These are phyloP conservation scores for Flammula alnicola DNA, from an alignment of 1,284 basidiomycete species.

Conservation along the genomic window DNA sequence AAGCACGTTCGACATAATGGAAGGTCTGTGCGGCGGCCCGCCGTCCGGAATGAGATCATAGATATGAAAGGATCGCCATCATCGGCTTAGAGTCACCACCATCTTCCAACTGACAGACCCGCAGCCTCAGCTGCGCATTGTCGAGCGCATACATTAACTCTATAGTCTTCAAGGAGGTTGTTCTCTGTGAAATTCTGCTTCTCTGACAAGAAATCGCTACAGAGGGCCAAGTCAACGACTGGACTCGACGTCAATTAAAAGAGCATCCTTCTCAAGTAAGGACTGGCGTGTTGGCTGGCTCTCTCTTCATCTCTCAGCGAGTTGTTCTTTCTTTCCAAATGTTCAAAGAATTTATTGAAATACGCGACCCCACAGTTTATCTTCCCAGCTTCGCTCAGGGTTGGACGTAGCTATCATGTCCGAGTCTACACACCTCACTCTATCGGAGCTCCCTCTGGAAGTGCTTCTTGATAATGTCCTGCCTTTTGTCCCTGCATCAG, in stretches of 20 bases:
- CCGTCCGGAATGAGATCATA: constrained; percentile 2
- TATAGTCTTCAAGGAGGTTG: too few relatives aligned
- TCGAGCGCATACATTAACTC: background rate
- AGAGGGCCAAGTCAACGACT: too few relatives aligned
- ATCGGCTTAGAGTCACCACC: background rate
- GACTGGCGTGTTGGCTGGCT: too few relatives aligned
- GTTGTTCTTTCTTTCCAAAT: too few relatives aligned
- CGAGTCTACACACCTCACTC: constrained; percentile 22
- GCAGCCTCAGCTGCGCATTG: background rate
- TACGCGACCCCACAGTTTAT: background rate
- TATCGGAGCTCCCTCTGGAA: constrained; percentile 70
- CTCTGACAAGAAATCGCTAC: too few relatives aligned
- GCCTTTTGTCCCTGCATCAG: constrained; percentile 58
- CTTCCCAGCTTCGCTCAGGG: background rate
- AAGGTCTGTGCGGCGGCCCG: too few relatives aligned
- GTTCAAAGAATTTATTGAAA: too few relatives aligned
- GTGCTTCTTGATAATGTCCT: constrained; percentile 76
- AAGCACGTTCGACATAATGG: too few relatives aligned
- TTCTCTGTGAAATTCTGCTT: too few relatives aligned
- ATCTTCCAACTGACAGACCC: background rate
- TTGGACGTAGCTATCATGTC: background rate
- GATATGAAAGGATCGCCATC: background rate
- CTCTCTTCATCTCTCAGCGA: too few relatives aligned
- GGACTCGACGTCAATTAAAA: too few relatives aligned
- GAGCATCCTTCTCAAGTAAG: too few relatives aligned